These are phyloP conservation scores for Lepiota venenata DNA, from an alignment of 768 basidiomycete genomes.

Conservation along the genomic window DNA sequence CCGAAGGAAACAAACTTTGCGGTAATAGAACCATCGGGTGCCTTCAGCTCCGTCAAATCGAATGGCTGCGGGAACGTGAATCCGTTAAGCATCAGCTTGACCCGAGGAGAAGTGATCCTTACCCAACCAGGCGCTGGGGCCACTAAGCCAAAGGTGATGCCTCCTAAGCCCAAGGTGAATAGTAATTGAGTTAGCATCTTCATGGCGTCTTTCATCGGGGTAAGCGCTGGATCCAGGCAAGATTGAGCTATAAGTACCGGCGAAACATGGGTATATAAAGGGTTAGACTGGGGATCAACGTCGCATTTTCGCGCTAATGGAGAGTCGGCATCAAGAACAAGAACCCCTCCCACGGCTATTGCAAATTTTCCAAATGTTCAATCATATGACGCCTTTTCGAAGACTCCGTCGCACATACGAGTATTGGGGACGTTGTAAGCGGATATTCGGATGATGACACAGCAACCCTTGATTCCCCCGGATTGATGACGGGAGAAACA, in stretches of 20 bases:
- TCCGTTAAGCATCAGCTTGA: background rate
- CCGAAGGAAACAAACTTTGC: slow-evolving; percentile 58
- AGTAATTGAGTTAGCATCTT: background rate
- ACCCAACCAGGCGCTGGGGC: background rate
- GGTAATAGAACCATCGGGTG: slow-evolving; percentile 53
- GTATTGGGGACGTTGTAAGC: background rate
- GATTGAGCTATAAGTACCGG: background rate
- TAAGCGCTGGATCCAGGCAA: background rate
- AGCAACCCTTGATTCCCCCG: slow-evolving; percentile 3
- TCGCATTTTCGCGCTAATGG: background rate
- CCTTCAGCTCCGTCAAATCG: slow-evolving; percentile 41
- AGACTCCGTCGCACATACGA: background rate
- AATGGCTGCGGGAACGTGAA: slow-evolving; percentile 35
- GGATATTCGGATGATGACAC: background rate
- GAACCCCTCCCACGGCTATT: background rate
- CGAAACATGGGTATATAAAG: background rate
- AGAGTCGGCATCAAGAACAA: background rate
- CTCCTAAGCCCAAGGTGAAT: background rate
- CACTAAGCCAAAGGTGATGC: background rate
- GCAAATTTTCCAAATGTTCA: background rate
- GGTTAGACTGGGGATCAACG: background rate
- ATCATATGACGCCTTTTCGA: background rate
- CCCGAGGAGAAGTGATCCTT: background rate
- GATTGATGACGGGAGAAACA: background rate
- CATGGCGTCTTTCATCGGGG: background rate